Percentiles rank a stretch among this genome's conserved stretches.
Conservation (phyloP, 2,329 filamentous ascomycete genomes). For the Botrytis paeoniae region DNA sequence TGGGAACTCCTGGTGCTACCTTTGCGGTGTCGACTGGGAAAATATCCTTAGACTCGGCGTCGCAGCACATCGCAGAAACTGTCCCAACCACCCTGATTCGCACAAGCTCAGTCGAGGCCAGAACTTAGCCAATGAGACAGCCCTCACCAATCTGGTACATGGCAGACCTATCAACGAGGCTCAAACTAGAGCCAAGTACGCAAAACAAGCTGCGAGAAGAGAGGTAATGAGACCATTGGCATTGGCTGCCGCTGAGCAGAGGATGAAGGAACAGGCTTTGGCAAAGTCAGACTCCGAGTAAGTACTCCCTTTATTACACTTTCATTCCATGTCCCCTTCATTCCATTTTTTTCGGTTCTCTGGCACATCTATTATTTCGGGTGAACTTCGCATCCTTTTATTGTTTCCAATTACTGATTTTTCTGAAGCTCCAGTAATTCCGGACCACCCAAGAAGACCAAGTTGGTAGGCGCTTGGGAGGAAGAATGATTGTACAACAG, state of each 20-base stretch:
- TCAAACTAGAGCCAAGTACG: constrained; percentile 19
- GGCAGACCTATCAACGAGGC: constrained; percentile 26
- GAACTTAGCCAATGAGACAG: not conserved
- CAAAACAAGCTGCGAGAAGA: constrained; percentile 18
- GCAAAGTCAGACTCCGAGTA: not conserved
- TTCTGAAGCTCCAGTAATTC: not conserved
- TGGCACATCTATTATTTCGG: too few relatives aligned
- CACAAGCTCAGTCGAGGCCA: not conserved
- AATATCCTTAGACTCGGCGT: constrained; percentile 27
- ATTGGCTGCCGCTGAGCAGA: constrained; percentile 24
- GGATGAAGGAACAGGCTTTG: constrained; percentile 10
- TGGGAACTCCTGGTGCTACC: constrained; percentile 30
- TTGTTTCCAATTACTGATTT: not conserved
- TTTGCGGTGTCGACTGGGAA: constrained; percentile 28
- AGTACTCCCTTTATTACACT: not conserved
- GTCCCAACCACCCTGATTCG: constrained; percentile 4
- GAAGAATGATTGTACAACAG: not conserved
- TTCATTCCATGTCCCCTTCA: too few relatives aligned
- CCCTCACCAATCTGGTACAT: constrained; percentile 24
- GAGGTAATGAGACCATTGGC: constrained; percentile 23
- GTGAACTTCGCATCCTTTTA: not conserved
- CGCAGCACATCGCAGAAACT: constrained; percentile 23
- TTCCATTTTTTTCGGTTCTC: not conserved
- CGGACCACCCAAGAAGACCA: not conserved
- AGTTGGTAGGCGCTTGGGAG: not conserved